Evolutionary conservation across 2,329 filamentous ascomycete genomes (phyloP).

Genomic region (Talaromyces albobiverticillius): DNA sequence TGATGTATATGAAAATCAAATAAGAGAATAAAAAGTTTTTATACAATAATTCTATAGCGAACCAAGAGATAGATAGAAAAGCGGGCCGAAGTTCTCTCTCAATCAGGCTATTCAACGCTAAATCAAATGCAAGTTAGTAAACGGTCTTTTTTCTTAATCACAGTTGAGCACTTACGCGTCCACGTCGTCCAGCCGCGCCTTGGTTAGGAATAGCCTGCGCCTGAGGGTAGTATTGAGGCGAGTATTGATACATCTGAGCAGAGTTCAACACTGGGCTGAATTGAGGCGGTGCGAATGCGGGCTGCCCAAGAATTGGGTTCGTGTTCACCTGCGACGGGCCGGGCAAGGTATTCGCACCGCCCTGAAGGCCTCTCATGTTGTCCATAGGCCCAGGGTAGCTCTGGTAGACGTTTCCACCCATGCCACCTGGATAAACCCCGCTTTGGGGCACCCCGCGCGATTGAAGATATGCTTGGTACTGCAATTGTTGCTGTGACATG

Average conservation of each 20-base stretch:
- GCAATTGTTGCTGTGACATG: conserved; percentile 50
- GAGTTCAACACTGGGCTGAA: conserved; percentile 45
- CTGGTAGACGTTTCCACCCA: conserved; percentile 41
- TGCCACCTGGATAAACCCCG: conserved; percentile 43
- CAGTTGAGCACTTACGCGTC: conserved; percentile 47
- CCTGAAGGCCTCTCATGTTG: conserved; percentile 40
- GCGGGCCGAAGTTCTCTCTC: neutral
- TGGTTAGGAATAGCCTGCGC: conserved; percentile 42
- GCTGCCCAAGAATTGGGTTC: conserved; percentile 48
- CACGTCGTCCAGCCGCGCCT: conserved; percentile 50
- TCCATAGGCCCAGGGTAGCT: conserved; percentile 42
- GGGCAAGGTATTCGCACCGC: conserved; percentile 33
- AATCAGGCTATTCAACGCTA: conserved; percentile 9
- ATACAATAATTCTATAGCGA: conserved; percentile 30
- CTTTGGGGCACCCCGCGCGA: conserved; percentile 40
- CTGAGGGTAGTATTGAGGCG: conserved; percentile 49
- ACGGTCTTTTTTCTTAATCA: neutral
- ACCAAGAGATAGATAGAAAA: conserved; percentile 20
- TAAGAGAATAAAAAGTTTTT: conserved; percentile 25
- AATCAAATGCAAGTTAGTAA: neutral
- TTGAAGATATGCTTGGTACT: conserved; percentile 57
- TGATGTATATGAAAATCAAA: conserved; percentile 21
- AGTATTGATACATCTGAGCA: conserved; percentile 52
- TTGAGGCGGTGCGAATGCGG: conserved; percentile 43
- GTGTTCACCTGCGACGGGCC: conserved; percentile 35